Percentiles rank a stretch among this genome's conserved stretches.
Evolutionary conservation across 352 stramenopile species (phyloP).

Genomic region (Pythium sp.): DNA sequence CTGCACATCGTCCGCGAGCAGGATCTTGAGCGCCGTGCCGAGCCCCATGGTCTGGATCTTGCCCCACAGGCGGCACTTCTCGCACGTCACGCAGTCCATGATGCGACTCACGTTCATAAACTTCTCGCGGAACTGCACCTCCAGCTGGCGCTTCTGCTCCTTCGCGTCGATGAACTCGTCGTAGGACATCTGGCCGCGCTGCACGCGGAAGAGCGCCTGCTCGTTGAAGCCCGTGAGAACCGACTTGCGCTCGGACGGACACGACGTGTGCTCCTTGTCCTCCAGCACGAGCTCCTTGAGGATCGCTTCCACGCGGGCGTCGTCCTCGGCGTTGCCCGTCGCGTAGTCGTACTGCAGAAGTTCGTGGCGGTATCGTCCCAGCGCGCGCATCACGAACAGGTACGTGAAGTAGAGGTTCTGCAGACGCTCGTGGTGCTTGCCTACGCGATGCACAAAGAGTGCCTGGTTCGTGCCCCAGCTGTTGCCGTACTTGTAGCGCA

Average conservation of each 20-base stretch:
- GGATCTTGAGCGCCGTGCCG: conserved; percentile 96
- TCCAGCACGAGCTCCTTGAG: conserved; percentile 68
- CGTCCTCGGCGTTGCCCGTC: conserved; percentile 91
- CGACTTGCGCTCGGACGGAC: conserved; percentile 53
- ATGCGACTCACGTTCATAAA: conserved; percentile 98
- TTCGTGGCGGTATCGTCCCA: conserved; percentile 91
- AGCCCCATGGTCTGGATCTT: conserved; percentile 98
- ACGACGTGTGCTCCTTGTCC: conserved; percentile 42
- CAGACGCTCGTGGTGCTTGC: conserved; percentile 92
- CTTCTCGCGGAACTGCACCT: conserved; percentile 81
- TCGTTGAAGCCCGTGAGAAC: conserved; percentile 88
- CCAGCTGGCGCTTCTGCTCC: conserved; percentile 56
- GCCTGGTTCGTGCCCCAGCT: conserved; percentile 70
- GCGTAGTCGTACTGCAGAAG: conserved; percentile 94
- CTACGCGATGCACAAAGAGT: conserved; percentile 88
- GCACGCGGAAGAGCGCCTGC: conserved; percentile 81
- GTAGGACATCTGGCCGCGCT: conserved; percentile 44
- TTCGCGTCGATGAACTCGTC: conserved; percentile 60
- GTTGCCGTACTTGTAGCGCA: conserved; percentile 78
- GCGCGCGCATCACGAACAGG: conserved; percentile 95
- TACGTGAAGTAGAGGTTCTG: conserved; percentile 99
- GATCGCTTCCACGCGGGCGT: conserved; percentile 68
- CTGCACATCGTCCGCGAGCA: conserved; percentile 89
- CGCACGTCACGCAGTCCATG: conserved; percentile 98
- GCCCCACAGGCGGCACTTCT: conserved; percentile 98